Evolutionary conservation across 768 basidiomycete genomes (phyloP).

Genomic region (Trametes elegans): DNA sequence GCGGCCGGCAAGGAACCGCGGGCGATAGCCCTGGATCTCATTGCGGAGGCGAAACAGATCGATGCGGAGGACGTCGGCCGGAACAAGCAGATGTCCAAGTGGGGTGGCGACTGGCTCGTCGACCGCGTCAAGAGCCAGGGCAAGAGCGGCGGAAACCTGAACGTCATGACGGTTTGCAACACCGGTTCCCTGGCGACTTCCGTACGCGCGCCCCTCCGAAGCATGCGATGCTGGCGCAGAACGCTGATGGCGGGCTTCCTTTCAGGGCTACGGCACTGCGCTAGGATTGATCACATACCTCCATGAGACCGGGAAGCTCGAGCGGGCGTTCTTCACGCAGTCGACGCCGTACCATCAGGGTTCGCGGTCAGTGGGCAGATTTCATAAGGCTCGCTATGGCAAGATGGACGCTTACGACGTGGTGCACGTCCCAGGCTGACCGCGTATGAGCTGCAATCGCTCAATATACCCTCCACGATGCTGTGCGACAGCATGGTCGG

Average conservation of each 20-base stretch:
- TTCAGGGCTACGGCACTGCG: slow-evolving; percentile 94
- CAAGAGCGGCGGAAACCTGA: slow-evolving; percentile 50
- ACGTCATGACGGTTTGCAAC: slow-evolving; percentile 93
- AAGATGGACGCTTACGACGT: neutral
- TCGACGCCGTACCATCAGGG: slow-evolving; percentile 95
- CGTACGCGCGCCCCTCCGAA: too few species aligned
- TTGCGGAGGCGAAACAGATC: slow-evolving; percentile 71
- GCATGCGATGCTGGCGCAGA: too few species aligned
- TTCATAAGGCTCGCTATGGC: neutral
- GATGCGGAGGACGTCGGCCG: slow-evolving; percentile 85
- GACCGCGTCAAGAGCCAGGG: slow-evolving; percentile 43
- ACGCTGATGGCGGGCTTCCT: slow-evolving; percentile 4
- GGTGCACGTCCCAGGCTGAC: slow-evolving; percentile 61
- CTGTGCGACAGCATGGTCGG: slow-evolving; percentile 98
- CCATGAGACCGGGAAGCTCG: slow-evolving; percentile 72
- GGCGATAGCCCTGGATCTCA: slow-evolving; percentile 51
- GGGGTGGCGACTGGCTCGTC: slow-evolving; percentile 85
- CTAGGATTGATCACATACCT: slow-evolving; percentile 91
- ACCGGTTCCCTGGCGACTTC: slow-evolving; percentile 97
- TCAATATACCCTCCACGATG: slow-evolving; percentile 87
- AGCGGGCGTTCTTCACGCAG: slow-evolving; percentile 89
- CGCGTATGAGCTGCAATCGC: slow-evolving; percentile 81
- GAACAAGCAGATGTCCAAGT: slow-evolving; percentile 81
- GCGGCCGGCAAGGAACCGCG: slow-evolving; percentile 42
- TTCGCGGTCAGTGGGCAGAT: slow-evolving; percentile 53